phyloP scores from a whole-genome alignment of 208 protist species.

The Leptomonas seymouri region DNA sequence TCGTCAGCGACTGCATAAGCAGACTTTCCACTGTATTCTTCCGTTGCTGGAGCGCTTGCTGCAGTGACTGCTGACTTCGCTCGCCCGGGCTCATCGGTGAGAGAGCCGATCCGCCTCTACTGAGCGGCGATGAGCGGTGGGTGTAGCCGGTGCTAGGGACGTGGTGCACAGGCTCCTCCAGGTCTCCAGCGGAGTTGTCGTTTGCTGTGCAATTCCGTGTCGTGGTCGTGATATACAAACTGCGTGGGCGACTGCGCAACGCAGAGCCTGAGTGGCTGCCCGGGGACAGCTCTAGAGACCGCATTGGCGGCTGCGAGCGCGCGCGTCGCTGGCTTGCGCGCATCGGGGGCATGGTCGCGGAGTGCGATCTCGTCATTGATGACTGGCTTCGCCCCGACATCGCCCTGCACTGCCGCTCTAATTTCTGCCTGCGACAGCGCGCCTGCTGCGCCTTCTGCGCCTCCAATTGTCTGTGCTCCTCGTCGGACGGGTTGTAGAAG shows the following conservation, averaged over 20 bases:
- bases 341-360: not conserved
- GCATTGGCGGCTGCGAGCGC: not conserved
- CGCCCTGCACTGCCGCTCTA: not conserved
- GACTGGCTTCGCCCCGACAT: not conserved
- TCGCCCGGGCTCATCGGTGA: not conserved
- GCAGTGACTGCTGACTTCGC: not conserved
- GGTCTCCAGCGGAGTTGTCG: not conserved
- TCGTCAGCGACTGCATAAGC: constrained; percentile 22
- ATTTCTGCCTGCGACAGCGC: not conserved
- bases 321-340: not conserved
- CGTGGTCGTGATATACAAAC: constrained; percentile 1
- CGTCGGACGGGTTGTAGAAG: constrained; percentile 54
- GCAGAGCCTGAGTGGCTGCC: not conserved
- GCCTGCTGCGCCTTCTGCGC: constrained; percentile 32
- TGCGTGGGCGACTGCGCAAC: constrained; percentile 9
- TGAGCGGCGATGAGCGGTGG: not conserved
- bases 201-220: no score
- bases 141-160: not conserved
- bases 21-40: constrained; percentile 14
- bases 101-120: no score
- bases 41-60: constrained; percentile 3
- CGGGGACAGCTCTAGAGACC: not conserved
- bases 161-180: not conserved
- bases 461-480: constrained; percentile 14
- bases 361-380: not conserved